Base-by-base conservation (phyloP, 495 filamentous ascomycete species). In the Annulohypoxylon moriforme region DNA sequence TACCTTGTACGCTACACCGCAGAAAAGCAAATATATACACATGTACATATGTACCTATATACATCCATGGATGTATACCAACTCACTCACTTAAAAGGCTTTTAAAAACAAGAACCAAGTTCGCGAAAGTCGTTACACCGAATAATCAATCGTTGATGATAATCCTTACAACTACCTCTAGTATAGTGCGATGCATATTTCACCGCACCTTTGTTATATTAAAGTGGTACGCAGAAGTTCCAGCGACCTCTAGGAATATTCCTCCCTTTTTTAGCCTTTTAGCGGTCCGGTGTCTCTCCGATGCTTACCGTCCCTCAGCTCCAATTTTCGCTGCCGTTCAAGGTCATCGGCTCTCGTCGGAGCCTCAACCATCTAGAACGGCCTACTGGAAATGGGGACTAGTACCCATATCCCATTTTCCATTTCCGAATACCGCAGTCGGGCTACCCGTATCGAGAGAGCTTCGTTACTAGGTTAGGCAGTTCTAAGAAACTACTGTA, bases 261-360 rank as follows among this genome's bases (percentile, higher is more conserved):
- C 47, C 9, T 52, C 24, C 24, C 24, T 14, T 14, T 52, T 29
- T 52, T 50, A 24, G 7, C 22, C 10, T 52, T 29, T 24, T 52
- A 52, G 47, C 50, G 64, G 58, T 27, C 64, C 69, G 58, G 69
- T 72, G 34, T 22, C 18, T 25, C 61, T 73, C 66, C 66, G 65
- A 68, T 69, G 64, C 38, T 68, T 66, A 29, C 65, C 70, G 55
- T 60, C 4, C 10, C 24, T 7, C n/a, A 55, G 55, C 64, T 68
- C 69, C 69, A 68, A 29, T 72, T 73, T 66, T 73, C 47, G 60
- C 50, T 61, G 40, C 64, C 65, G 53, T 61, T 66, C 47, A 11
- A 40, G 49, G 16, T 40, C 42, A 69, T 64, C 65, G 65, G 65
- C 65, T 52, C 61, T 53, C 24, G 55, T 73, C 70, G 70, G 70